Percentiles rank a stretch among this genome's conserved stretches.
phyloP scores from a whole-genome alignment of 208 protist species.

The Acanthamoeba divionensis region DNA sequence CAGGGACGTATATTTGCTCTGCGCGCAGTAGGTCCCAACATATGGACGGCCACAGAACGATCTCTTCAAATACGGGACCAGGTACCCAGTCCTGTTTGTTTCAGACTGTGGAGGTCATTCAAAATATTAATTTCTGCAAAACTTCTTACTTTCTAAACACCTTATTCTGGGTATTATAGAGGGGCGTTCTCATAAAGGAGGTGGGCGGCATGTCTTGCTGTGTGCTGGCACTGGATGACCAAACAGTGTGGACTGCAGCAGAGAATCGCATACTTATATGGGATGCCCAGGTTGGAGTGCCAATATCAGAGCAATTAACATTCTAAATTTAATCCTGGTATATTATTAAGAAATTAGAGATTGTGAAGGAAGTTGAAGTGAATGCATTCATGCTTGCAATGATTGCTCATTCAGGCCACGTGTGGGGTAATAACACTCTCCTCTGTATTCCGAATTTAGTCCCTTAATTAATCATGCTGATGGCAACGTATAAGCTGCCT shows the following conservation, averaged over 20 bases:
- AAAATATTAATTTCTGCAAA: no score
- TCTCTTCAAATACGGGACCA: constrained; percentile 8
- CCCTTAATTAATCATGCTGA: neutral
- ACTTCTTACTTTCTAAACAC: no score
- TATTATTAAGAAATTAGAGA: neutral
- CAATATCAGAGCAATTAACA: no score
- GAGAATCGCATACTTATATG: no score
- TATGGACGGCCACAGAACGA: neutral
- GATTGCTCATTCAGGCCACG: neutral
- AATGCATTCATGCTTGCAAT: constrained; percentile 19
- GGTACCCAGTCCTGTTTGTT: no score
- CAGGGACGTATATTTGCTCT: constrained; percentile 1
- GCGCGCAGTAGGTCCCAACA: neutral
- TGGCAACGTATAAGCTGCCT: neutral
- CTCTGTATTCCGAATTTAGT: no score
- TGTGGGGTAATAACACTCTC: no score
- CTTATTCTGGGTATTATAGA: no score
- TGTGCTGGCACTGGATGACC: neutral
- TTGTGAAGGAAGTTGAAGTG: neutral
- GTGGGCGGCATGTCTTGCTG: neutral
- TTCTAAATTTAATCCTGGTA: no score
- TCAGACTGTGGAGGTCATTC: no score
- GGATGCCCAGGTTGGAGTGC: no score
- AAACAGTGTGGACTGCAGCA: neutral
- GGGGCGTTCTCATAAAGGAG: constrained; percentile 9